Evolutionary conservation across 345 rosid genomes (phyloP).

Genomic region (Trapa incisa): DNA sequence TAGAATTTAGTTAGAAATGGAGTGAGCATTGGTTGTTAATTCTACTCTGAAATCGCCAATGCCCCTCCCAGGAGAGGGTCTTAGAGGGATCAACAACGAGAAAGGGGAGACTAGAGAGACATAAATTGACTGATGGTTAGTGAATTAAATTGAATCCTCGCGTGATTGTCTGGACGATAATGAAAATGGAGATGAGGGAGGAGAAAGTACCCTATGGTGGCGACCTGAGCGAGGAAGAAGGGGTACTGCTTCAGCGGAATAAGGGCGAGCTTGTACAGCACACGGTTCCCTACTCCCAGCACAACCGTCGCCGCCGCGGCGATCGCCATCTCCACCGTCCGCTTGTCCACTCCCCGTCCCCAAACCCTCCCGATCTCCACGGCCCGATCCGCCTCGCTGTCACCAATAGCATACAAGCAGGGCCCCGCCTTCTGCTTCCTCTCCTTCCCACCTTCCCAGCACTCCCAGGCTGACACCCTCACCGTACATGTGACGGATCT

Average conservation of each 20-base stretch:
- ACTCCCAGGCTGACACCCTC: constrained; percentile 19
- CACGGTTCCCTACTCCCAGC: constrained; percentile 83
- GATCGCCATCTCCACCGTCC: constrained; percentile 36
- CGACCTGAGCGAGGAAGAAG: constrained; percentile 93
- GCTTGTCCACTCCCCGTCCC: constrained; percentile 27
- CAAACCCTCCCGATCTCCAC: constrained; percentile 19
- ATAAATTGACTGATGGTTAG: not conserved
- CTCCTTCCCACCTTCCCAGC: constrained; percentile 18
- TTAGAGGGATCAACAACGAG: not conserved
- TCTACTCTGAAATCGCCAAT: not conserved
- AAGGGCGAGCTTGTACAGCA: constrained; percentile 69
- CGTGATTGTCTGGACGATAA: not conserved
- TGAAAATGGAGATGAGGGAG: constrained; percentile 2
- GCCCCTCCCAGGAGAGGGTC: not conserved
- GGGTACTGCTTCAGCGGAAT: constrained; percentile 83
- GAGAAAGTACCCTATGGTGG: constrained; percentile 67
- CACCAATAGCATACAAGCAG: constrained; percentile 30
- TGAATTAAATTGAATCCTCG: not conserved
- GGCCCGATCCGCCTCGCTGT: constrained; percentile 22
- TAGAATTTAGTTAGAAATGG: not conserved
- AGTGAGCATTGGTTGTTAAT: not conserved
- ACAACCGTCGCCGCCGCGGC: constrained; percentile 65
- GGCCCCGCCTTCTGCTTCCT: constrained; percentile 20
- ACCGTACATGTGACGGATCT: constrained; percentile 14
- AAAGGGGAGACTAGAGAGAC: not conserved